phyloP scores from a whole-genome alignment of 805 yeast species.

The Saccharomycopsis guyanensis region DNA sequence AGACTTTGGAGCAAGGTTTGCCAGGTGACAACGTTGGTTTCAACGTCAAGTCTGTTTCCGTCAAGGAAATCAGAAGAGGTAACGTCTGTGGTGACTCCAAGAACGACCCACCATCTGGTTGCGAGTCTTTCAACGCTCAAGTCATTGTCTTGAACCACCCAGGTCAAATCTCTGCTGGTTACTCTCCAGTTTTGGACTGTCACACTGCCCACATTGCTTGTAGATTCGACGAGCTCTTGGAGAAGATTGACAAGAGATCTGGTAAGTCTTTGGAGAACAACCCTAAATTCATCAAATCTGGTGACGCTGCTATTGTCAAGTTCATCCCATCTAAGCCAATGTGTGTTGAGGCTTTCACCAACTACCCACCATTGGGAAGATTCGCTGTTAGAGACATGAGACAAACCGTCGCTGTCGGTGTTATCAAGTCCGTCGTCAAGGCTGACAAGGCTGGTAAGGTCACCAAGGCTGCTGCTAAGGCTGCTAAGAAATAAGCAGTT shows the following conservation, averaged over 20 bases:
- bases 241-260: slow-evolving; percentile 88
- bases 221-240: slow-evolving; percentile 69
- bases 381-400: slow-evolving; percentile 99
- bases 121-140: slow-evolving; percentile 78
- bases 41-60: slow-evolving; percentile 87
- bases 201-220: slow-evolving; percentile 92
- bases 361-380: slow-evolving; percentile 97
- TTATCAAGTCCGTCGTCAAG: slow-evolving; percentile 92
- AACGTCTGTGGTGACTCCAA: slow-evolving; percentile 88
- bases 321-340: slow-evolving; percentile 85
- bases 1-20: slow-evolving; percentile 65
- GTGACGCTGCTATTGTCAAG: slow-evolving; percentile 92
- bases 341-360: slow-evolving; percentile 91
- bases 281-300: slow-evolving; percentile 92
- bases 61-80: slow-evolving; percentile 86
- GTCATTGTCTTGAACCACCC: slow-evolving; percentile 86
- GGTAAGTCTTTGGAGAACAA: slow-evolving; percentile 84
- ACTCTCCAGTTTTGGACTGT: slow-evolving; percentile 87
- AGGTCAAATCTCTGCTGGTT: slow-evolving; percentile 86
- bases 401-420: slow-evolving; percentile 99
- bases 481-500: slow-evolving; percentile 28
- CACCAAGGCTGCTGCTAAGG: slow-evolving; percentile 91
- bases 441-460: slow-evolving; percentile 74
- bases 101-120: slow-evolving; percentile 79
- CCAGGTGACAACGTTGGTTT: slow-evolving; percentile 92